A percentile compares a stretch with the other conserved stretches of the same genome.
These are phyloP conservation scores for Scheffersomyces coipomensis DNA, from an alignment of 805 yeast species.

Conservation along the genomic window DNA sequence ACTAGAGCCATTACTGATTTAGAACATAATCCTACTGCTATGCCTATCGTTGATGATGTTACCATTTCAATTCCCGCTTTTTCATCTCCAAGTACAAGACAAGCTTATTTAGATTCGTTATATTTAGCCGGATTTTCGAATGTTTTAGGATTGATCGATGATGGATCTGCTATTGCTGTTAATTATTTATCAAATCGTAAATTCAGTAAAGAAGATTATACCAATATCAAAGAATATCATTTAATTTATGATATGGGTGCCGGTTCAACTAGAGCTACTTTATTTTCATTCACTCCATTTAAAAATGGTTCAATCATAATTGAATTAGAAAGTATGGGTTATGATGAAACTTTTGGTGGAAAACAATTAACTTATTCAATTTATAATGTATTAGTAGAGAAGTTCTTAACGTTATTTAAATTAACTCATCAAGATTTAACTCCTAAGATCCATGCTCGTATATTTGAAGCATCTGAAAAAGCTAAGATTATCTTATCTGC, in stretches of 20 bases:
- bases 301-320: constrained; percentile 44
- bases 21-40: constrained; percentile 49
- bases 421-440: constrained; percentile 45
- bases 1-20: constrained; percentile 63
- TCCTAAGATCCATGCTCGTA: constrained; percentile 60
- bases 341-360: constrained; percentile 72
- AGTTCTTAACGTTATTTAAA: constrained; percentile 47
- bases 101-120: constrained; percentile 70
- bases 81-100: constrained; percentile 62
- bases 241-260: constrained; percentile 90
- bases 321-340: constrained; percentile 72
- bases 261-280: constrained; percentile 83
- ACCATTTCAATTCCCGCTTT: constrained; percentile 79
- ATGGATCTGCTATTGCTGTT: constrained; percentile 88
- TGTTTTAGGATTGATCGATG: constrained; percentile 73
- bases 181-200: constrained; percentile 66
- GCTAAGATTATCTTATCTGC: constrained; percentile 87
- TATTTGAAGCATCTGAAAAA: constrained; percentile 83
- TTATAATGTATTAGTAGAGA: constrained; percentile 56
- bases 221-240: constrained; percentile 50
- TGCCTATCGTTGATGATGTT: constrained; percentile 55
- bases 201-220: constrained; percentile 30
- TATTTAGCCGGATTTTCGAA: constrained; percentile 61
- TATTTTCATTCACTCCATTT: constrained; percentile 59
- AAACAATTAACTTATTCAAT: constrained; percentile 65